Conservation (phyloP, 371 early-diverging fungal genomes). For the Rhizopus arrhizus region DNA sequence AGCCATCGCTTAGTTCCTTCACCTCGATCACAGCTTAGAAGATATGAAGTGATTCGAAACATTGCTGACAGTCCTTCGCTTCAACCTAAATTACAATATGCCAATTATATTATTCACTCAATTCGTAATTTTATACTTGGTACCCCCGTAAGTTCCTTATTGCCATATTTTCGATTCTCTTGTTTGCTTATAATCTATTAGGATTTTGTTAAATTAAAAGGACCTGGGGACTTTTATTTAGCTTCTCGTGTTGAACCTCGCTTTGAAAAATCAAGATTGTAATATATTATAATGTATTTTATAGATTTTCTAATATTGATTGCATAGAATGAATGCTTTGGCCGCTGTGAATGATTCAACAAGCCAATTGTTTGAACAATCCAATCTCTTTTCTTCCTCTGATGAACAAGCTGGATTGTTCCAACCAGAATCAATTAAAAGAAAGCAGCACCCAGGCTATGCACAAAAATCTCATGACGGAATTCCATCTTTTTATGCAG, state of each 20-base stretch:
- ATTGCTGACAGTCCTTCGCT: conserved; percentile 54
- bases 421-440: conserved; percentile 8
- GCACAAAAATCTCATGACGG: conserved; percentile 46
- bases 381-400: conserved; percentile 32
- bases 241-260: conserved; percentile 66
- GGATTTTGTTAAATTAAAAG: conserved; percentile 68
- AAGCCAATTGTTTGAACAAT: conserved; percentile 42
- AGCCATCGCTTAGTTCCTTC: conserved; percentile 38
- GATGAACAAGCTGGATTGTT: conserved; percentile 19
- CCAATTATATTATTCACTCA: conserved; percentile 31
- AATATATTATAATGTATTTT: conserved; percentile 14
- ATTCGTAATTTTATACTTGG: conserved; percentile 50
- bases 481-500: conserved; percentile 48
- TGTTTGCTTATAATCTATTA: conserved; percentile 34
- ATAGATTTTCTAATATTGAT: background rate
- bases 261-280: conserved; percentile 48
- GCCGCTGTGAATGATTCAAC: conserved; percentile 50
- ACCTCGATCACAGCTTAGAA: conserved; percentile 38
- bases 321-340: conserved; percentile 45
- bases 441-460: conserved; percentile 35
- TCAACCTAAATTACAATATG: conserved; percentile 48
- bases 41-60: conserved; percentile 43
- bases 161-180: conserved; percentile 20
- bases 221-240: conserved; percentile 73
- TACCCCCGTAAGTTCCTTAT: conserved; percentile 47